phyloP scores from a whole-genome alignment of 1,284 basidiomycete genomes.

The Entoloma clypeatum region DNA sequence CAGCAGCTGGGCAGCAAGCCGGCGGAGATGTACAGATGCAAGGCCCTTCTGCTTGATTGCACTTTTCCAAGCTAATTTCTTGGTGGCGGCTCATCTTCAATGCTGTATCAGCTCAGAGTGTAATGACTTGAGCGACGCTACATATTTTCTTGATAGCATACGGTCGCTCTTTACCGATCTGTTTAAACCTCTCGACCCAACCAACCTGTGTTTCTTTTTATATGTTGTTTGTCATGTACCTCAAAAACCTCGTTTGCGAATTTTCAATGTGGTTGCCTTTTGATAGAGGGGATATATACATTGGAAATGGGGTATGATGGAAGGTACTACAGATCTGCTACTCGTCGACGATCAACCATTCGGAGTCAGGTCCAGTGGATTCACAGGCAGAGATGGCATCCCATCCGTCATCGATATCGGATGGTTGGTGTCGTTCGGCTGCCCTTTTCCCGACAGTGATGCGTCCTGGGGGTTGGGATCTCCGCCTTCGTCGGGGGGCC shows the following conservation, averaged over 20 bases:
- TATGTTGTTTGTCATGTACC: conserved; percentile 9
- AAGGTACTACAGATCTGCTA: conserved; percentile 20
- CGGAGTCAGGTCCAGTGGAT: conserved; percentile 75
- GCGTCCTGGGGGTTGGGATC: conserved; percentile 26
- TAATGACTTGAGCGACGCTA: conserved; percentile 6
- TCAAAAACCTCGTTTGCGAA: conserved; percentile 14
- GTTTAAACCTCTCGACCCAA: conserved; percentile 17
- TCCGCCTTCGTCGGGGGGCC: conserved; percentile 31
- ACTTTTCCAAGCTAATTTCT: conserved; percentile 17
- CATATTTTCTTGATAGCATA: conserved; percentile 11
- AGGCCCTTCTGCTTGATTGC: conserved; percentile 45
- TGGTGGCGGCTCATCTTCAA: conserved; percentile 18
- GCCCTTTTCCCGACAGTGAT: conserved; percentile 68
- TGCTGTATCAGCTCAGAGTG: conserved; percentile 19
- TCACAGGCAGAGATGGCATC: conserved; percentile 62
- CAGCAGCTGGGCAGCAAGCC: conserved; percentile 54
- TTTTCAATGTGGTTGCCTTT: conserved; percentile 13
- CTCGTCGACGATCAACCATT: conserved; percentile 76
- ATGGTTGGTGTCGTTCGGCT: conserved; percentile 45
- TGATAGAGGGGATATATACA: conserved; percentile 13
- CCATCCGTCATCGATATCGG: conserved; percentile 64
- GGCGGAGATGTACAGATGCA: conserved; percentile 57
- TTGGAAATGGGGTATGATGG: conserved; percentile 14
- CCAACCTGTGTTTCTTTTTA: conserved; percentile 10
- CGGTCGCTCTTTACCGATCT: conserved; percentile 21